phyloP scores from a whole-genome alignment of 2,329 filamentous ascomycete genomes.

The Aspergillus bombycis region DNA sequence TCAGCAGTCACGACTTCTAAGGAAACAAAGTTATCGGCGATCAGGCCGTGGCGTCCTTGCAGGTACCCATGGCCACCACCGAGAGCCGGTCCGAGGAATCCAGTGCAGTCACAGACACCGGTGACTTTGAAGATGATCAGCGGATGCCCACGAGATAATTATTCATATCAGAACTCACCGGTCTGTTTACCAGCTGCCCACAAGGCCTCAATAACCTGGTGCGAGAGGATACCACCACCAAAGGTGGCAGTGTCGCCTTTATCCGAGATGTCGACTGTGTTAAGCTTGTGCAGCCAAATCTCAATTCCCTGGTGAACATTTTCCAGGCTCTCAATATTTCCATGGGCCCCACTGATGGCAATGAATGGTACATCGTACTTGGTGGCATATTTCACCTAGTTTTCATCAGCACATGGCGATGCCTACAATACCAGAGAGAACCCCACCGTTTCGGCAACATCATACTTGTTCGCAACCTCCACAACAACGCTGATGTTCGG shows the following conservation, averaged over 20 bases:
- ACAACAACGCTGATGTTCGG: constrained; percentile 19
- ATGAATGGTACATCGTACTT: constrained; percentile 15
- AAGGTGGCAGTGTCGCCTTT: constrained; percentile 52
- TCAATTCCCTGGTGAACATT: constrained; percentile 18
- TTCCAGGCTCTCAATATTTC: constrained; percentile 10
- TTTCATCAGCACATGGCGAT: not conserved
- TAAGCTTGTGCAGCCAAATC: constrained; percentile 32
- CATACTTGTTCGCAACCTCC: constrained; percentile 12
- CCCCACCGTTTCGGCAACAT: constrained; percentile 16
- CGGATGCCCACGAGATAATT: too few relatives aligned
- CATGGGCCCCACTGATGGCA: constrained; percentile 18
- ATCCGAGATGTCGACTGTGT: constrained; percentile 33
- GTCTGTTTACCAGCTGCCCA: constrained; percentile 56
- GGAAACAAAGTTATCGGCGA: constrained; percentile 57
- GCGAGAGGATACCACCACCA: constrained; percentile 52
- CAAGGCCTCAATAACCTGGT: constrained; percentile 50
- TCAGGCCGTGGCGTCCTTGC: constrained; percentile 57
- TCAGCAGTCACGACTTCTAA: constrained; percentile 57
- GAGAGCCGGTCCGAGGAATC: constrained; percentile 53
- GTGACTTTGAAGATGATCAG: constrained; percentile 33
- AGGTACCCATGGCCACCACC: constrained; percentile 62
- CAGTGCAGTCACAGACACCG: constrained; percentile 57
- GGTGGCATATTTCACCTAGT: constrained; percentile 20
- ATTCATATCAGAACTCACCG: constrained; percentile 23
- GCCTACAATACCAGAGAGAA: not conserved